Base-by-base conservation (phyloP, 257 asterid species). In the Datura wrightii region DNA sequence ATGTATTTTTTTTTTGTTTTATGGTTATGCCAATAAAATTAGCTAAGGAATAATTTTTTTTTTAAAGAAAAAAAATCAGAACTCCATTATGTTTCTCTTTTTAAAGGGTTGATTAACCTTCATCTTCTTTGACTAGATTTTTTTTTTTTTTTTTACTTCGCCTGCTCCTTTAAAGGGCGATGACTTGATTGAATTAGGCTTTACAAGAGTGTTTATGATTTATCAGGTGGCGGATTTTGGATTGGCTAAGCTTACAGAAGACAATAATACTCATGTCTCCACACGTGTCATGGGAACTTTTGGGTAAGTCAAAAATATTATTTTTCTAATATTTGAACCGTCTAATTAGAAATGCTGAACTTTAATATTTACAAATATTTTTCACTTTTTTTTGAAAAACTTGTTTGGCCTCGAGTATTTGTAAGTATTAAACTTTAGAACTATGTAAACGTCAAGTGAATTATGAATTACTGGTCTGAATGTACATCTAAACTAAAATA, bases 221-320 rank as follows among this genome's bases (percentile, higher is more conserved):
- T 2, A 82, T 36, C 81, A 95, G 99, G 99, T 95, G 89, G 98
- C 99, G 54, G 99, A 95, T 90, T 95, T 95, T 48, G 99, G 99
- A 66, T 88, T 95, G 90, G 99, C 99, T 31, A 95, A 93, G 80
- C 98, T 95, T 67, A 86, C 99, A 18, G 89, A 96, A 8, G 99
- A 93, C 37, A 93, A 91, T 82, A 66, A 86, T 83, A 95, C 98
- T 86, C 99, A 95, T 70, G 98, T 95, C 58, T 95, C 98, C 2
- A 95, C 99, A 0, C 99, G 99, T 5, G 98, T 95, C 11, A 95
- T 94, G 99, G 99, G 99, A 83, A 95, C 99, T 53, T 94, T 95
- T 39, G 99, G 98, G 98, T 92, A 72, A 85, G 88, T 65, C 72
- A 18, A 42, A 7, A 4, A 2, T 18, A 8, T 18, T 6, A 37